Evolutionary conservation across 2,329 filamentous ascomycete genomes (phyloP).

Genomic region (Fusarium tjaetaba): DNA sequence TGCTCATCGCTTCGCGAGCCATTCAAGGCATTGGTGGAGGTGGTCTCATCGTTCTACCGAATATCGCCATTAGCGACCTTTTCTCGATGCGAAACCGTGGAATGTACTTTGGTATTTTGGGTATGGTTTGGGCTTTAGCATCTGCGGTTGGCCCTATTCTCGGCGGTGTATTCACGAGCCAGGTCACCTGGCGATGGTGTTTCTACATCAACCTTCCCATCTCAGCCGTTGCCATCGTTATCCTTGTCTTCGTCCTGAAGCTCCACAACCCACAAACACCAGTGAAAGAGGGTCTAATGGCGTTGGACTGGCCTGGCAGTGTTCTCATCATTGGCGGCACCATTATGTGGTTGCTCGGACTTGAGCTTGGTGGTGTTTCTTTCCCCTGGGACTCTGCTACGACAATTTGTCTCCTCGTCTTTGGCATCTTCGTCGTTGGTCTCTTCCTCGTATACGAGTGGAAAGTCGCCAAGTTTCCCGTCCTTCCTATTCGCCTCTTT

Average conservation of each 20-base stretch:
- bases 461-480: conserved; percentile 77
- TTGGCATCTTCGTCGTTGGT: conserved; percentile 70
- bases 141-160: conserved; percentile 73
- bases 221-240: conserved; percentile 56
- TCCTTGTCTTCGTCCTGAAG: conserved; percentile 71
- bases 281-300: conserved; percentile 68
- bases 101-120: conserved; percentile 63
- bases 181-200: conserved; percentile 75
- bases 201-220: conserved; percentile 72
- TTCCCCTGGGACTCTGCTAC: conserved; percentile 80
- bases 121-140: conserved; percentile 71
- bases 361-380: conserved; percentile 83
- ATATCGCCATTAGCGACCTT: conserved; percentile 67
- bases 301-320: conserved; percentile 68
- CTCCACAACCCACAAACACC: conserved; percentile 75
- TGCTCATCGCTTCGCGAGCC: conserved; percentile 64
- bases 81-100: conserved; percentile 63
- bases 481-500: conserved; percentile 82
- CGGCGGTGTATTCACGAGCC: conserved; percentile 73
- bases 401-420: conserved; percentile 81
- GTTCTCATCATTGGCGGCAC: conserved; percentile 77
- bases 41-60: conserved; percentile 67
- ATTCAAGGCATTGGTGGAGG: conserved; percentile 68
- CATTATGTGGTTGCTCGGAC: conserved; percentile 85
- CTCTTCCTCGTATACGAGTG: conserved; percentile 79